Evolutionary conservation across 208 protist genomes (phyloP).

Genomic region (Leishmania tarentolae): DNA sequence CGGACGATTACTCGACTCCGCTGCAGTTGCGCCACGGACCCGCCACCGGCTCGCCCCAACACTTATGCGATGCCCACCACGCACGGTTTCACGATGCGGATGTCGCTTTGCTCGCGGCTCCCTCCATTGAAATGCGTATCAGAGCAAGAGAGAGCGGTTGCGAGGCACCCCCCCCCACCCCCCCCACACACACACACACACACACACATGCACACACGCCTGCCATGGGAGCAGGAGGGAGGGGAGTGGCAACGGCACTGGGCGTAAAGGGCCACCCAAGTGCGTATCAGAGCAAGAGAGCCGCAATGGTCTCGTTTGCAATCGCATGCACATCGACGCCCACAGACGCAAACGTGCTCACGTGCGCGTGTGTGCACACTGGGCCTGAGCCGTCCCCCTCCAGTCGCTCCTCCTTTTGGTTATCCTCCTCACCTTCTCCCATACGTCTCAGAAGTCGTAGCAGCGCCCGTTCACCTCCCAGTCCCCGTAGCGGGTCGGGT

Average conservation of each 20-base stretch:
- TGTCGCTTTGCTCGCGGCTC: background rate
- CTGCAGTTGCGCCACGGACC: background rate
- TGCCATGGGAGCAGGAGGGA: too few relatives aligned
- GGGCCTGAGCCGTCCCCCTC: background rate
- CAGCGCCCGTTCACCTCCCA: slow-evolving; percentile 91
- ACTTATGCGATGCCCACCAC: background rate
- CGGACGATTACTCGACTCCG: background rate
- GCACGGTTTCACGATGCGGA: background rate
- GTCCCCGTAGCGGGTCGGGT: slow-evolving; percentile 88
- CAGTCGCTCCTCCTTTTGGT: background rate
- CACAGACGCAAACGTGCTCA: background rate
- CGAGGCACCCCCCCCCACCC: background rate
- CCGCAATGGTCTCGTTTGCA: background rate
- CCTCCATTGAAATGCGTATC: background rate
- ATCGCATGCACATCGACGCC: background rate
- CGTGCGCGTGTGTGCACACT: background rate
- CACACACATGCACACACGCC: too few relatives aligned
- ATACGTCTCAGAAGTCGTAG: slow-evolving; percentile 72
- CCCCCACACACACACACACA: too few relatives aligned
- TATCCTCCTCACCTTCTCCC: background rate
- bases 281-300: background rate
- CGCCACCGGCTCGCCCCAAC: background rate
- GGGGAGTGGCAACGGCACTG: background rate
- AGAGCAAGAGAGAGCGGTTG: background rate
- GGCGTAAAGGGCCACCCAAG: background rate